phyloP scores from a whole-genome alignment of 1,284 basidiomycete genomes.

The Xerocomus minutiporus region DNA sequence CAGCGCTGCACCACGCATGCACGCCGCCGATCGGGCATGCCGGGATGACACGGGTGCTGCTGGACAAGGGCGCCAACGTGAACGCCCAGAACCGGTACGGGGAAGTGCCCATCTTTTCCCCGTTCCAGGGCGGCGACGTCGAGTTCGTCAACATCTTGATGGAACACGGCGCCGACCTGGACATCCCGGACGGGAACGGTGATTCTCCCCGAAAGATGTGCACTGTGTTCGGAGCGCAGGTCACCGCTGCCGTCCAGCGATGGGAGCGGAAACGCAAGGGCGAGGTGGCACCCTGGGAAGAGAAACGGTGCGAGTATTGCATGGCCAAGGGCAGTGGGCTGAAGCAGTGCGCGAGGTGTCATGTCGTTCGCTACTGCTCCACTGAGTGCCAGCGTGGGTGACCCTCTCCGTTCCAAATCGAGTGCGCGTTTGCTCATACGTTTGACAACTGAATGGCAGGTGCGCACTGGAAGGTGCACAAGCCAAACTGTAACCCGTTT shows the following conservation, averaged over 20 bases:
- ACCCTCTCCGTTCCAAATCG: not conserved
- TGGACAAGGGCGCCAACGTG: slow-evolving; percentile 42
- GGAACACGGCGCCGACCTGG: slow-evolving; percentile 45
- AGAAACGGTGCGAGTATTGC: slow-evolving; percentile 40
- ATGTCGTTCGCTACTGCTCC: slow-evolving; percentile 48
- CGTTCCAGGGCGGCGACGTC: slow-evolving; percentile 36
- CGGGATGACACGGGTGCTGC: slow-evolving; percentile 36
- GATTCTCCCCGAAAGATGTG: slow-evolving; percentile 32
- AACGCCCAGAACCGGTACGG: slow-evolving; percentile 47
- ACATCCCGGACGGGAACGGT: slow-evolving; percentile 46
- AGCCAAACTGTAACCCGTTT: slow-evolving; percentile 44
- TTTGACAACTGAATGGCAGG: slow-evolving; percentile 25
- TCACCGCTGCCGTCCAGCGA: slow-evolving; percentile 44
- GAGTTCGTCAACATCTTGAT: slow-evolving; percentile 43
- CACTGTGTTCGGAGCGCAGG: slow-evolving; percentile 39
- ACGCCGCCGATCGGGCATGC: slow-evolving; percentile 27
- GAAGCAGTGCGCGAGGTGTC: slow-evolving; percentile 44
- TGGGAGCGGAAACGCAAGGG: slow-evolving; percentile 48
- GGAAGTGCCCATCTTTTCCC: slow-evolving; percentile 38
- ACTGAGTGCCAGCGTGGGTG: slow-evolving; percentile 48
- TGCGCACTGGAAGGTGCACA: slow-evolving; percentile 48
- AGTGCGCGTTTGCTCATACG: not conserved
- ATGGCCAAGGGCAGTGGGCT: slow-evolving; percentile 29
- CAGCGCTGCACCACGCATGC: slow-evolving; percentile 46
- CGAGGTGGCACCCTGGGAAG: slow-evolving; percentile 38